Conservation (phyloP, 2,329 filamentous ascomycete genomes). For the Ophiosphaerella narmari region DNA sequence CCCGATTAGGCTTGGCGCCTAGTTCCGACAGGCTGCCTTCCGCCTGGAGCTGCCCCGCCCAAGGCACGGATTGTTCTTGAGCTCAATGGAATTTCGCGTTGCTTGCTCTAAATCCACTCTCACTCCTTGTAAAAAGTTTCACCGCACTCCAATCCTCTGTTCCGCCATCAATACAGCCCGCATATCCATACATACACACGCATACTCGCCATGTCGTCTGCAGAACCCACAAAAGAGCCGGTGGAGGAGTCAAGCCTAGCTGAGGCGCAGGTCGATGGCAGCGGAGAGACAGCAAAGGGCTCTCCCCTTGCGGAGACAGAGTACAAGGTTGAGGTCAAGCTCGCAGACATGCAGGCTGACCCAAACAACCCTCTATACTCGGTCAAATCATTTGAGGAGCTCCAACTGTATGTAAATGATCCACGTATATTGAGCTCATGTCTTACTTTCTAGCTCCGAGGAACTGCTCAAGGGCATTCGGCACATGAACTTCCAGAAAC, state of each 20-base stretch:
- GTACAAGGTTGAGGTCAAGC: conserved; percentile 89
- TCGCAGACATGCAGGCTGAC: conserved; percentile 86
- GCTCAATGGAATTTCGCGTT: conserved; percentile 12
- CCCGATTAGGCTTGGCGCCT: conserved; percentile 31
- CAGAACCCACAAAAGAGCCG: conserved; percentile 15
- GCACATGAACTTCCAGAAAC: conserved; percentile 88
- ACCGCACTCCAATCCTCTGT: neutral
- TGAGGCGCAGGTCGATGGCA: conserved; percentile 53
- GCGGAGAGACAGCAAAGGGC: conserved; percentile 45
- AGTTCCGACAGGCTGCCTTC: conserved; percentile 8
- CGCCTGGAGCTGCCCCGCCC: conserved; percentile 29
- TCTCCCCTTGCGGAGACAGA: conserved; percentile 68
- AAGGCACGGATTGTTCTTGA: conserved; percentile 21
- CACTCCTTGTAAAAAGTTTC: neutral
- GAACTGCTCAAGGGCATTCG: conserved; percentile 66
- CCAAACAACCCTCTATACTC: conserved; percentile 87
- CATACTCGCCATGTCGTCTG: conserved; percentile 14
- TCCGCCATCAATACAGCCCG: neutral
- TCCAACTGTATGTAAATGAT: conserved; percentile 72
- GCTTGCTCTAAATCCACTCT: neutral
- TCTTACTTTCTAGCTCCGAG: conserved; percentile 37
- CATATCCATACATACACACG: neutral
- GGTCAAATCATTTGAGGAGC: conserved; percentile 79
- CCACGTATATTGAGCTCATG: neutral
- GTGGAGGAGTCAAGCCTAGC: conserved; percentile 16